A percentile compares a stretch with the other conserved stretches of the same genome.
Evolutionary conservation across 768 basidiomycete species (phyloP).

Genomic region (Pholiota conissans): DNA sequence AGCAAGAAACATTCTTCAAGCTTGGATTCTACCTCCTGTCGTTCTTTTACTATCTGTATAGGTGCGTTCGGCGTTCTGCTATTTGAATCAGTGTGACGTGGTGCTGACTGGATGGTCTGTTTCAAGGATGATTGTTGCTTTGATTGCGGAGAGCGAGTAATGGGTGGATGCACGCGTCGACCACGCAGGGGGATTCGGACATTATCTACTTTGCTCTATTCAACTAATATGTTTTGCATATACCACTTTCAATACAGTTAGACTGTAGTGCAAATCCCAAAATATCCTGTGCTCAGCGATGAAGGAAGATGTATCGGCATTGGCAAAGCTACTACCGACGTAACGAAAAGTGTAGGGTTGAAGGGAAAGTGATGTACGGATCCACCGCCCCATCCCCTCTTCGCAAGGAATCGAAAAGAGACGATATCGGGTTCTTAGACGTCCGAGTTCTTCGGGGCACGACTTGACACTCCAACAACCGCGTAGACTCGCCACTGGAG

Average conservation of each 20-base stretch:
- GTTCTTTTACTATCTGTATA: slow-evolving; percentile 90
- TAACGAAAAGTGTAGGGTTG: neutral
- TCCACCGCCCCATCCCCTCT: slow-evolving; percentile 81
- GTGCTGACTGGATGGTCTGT: slow-evolving; percentile 4
- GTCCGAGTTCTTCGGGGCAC: slow-evolving; percentile 77
- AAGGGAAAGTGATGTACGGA: slow-evolving; percentile 41
- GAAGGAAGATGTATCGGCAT: neutral
- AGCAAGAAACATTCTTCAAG: slow-evolving; percentile 95
- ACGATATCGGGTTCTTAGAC: slow-evolving; percentile 80
- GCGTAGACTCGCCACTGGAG: slow-evolving; percentile 44
- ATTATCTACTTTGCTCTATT: slow-evolving; percentile 17
- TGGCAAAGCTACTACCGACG: neutral
- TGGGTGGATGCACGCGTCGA: neutral
- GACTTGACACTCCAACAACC: slow-evolving; percentile 89
- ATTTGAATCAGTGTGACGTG: neutral
- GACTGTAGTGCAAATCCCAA: neutral
- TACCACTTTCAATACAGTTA: neutral
- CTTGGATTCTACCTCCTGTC: slow-evolving; percentile 91
- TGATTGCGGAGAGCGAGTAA: slow-evolving; percentile 78
- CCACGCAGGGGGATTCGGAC: neutral
- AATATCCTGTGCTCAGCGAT: too few species aligned
- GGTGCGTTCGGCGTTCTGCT: slow-evolving; percentile 47
- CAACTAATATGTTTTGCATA: slow-evolving; percentile 12
- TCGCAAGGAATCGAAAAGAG: slow-evolving; percentile 30
- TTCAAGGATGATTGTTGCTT: slow-evolving; percentile 80